Conservation (phyloP, 2,329 filamentous ascomycete species). For the Teratosphaeria gauchensis region DNA sequence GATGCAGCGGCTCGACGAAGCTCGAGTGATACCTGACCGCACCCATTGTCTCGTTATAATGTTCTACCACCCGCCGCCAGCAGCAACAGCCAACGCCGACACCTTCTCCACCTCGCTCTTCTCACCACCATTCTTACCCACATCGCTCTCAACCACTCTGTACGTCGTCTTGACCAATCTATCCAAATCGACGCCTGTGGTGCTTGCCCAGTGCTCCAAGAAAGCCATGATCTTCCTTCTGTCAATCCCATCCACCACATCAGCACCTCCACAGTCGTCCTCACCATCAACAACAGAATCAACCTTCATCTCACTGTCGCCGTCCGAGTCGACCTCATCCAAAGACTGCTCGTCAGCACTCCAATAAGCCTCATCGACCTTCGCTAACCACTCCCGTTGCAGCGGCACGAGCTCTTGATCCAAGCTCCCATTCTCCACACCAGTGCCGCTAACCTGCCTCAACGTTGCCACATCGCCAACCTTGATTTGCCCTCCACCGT, state of each 20-base stretch:
- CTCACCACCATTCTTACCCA: slow-evolving; percentile 62
- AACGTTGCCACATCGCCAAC: slow-evolving; percentile 59
- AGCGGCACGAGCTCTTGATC: slow-evolving; percentile 48
- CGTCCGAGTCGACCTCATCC: slow-evolving; percentile 6
- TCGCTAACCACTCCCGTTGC: slow-evolving; percentile 75
- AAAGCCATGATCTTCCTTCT: slow-evolving; percentile 55
- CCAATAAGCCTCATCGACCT: slow-evolving; percentile 51
- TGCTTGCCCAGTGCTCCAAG: slow-evolving; percentile 64
- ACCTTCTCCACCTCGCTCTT: slow-evolving; percentile 67
- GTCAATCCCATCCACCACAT: slow-evolving; percentile 45
- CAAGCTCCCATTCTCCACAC: slow-evolving; percentile 25
- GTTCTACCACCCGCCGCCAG: slow-evolving; percentile 79
- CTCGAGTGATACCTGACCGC: too few species aligned
- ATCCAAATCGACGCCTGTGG: slow-evolving; percentile 60
- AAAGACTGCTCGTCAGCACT: slow-evolving; percentile 16
- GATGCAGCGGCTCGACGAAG: too few species aligned
- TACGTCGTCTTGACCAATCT: slow-evolving; percentile 78
- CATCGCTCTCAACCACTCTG: slow-evolving; percentile 86
- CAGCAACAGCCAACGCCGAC: slow-evolving; percentile 78
- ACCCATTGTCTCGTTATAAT: not conserved
- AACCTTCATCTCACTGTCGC: slow-evolving; percentile 7
- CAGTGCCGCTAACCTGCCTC: slow-evolving; percentile 23
- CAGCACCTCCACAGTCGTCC: slow-evolving; percentile 6
- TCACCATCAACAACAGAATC: slow-evolving; percentile 2
- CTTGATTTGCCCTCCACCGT: slow-evolving; percentile 92